Percentiles rank a stretch among this genome's conserved stretches.
These are phyloP conservation scores for Taphrina wiesneri DNA, from an alignment of 1,139 yeast genomes.

Conservation along the genomic window DNA sequence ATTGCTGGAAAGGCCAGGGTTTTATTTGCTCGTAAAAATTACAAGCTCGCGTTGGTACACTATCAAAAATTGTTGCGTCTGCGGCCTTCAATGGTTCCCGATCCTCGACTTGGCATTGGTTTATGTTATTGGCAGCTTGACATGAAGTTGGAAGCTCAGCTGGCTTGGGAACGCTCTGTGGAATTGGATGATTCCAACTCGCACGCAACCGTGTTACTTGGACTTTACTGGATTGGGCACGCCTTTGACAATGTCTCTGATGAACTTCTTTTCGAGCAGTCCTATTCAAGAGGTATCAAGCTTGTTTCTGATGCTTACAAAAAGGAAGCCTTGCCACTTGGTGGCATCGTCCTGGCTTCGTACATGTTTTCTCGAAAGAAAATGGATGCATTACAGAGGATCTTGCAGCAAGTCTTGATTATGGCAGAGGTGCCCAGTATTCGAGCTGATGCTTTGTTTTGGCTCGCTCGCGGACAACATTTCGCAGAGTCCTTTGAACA, in stretches of 20 bases:
- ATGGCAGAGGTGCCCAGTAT: conserved; percentile 50
- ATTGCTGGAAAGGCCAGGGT: conserved; percentile 83
- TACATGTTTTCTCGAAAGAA: conserved; percentile 65
- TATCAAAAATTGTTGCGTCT: conserved; percentile 79
- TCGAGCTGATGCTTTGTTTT: conserved; percentile 75
- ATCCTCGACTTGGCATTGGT: conserved; percentile 94
- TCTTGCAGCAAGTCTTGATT: conserved; percentile 56
- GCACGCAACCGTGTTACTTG: conserved; percentile 67
- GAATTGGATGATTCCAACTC: conserved; percentile 63
- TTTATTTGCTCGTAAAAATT: conserved; percentile 69
- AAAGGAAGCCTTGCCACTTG: conserved; percentile 47
- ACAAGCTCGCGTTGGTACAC: conserved; percentile 68
- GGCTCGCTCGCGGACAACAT: conserved; percentile 81
- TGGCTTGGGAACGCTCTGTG: conserved; percentile 79
- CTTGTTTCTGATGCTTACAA: conserved; percentile 49
- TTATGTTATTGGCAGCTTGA: conserved; percentile 87
- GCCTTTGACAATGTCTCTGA: conserved; percentile 51
- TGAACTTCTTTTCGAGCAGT: conserved; percentile 43
- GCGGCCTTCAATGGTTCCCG: conserved; percentile 77
- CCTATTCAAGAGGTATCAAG: conserved; percentile 46
- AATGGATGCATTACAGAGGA: conserved; percentile 57
- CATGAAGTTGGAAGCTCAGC: conserved; percentile 71
- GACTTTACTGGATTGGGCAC: conserved; percentile 66
- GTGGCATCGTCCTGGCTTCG: conserved; percentile 53
- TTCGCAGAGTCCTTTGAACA: conserved; percentile 59